Evolutionary conservation across 2,329 filamentous ascomycete genomes (phyloP).

Genomic region (Colletotrichum sp.): DNA sequence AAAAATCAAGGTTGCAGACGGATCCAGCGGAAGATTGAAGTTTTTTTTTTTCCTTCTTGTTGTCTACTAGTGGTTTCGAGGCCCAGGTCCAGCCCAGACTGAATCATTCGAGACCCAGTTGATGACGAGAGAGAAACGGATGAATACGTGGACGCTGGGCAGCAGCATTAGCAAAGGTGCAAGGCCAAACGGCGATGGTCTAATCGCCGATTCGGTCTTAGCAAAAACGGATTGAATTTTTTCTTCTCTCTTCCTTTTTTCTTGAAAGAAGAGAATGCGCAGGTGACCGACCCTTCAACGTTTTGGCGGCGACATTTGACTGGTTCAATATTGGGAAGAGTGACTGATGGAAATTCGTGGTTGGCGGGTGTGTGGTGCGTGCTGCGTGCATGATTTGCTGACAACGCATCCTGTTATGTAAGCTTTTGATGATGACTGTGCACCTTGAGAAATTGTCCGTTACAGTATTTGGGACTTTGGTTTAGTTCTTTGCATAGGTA

Average conservation of each 20-base stretch:
- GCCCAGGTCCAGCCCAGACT: background rate
- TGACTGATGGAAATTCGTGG: background rate
- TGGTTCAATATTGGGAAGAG: background rate
- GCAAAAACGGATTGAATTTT: background rate
- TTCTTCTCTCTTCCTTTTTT: background rate
- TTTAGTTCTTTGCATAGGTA: background rate
- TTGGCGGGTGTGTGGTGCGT: background rate
- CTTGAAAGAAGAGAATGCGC: background rate
- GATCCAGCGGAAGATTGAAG: background rate
- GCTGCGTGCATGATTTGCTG: background rate
- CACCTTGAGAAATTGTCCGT: background rate
- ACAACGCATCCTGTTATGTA: background rate
- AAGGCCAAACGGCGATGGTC: background rate
- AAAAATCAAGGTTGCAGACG: background rate
- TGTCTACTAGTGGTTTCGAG: background rate
- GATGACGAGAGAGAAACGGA: conserved; percentile 2
- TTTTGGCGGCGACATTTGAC: background rate
- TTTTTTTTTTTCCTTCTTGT: background rate
- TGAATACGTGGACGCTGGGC: background rate
- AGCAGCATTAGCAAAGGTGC: background rate
- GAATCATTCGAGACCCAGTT: background rate
- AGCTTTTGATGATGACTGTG: background rate
- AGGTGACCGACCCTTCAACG: background rate
- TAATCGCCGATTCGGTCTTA: background rate
- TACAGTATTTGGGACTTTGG: background rate